Evolutionary conservation across 441 rosid genomes (phyloP).

Genomic region (Adansonia grandidieri): DNA sequence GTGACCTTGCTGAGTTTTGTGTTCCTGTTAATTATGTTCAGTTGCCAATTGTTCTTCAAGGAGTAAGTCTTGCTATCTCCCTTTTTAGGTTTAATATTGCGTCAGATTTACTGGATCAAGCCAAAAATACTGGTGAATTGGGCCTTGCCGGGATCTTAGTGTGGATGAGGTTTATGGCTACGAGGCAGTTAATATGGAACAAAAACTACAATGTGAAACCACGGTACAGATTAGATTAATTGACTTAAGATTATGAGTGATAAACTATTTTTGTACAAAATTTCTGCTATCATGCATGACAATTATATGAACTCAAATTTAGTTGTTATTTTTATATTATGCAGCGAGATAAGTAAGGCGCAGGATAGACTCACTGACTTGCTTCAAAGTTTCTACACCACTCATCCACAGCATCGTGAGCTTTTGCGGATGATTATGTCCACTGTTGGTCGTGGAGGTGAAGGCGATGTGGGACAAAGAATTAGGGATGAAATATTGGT

Average conservation of each 20-base stretch:
- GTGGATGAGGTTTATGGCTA: slow-evolving; percentile 99
- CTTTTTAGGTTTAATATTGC: slow-evolving; percentile 83
- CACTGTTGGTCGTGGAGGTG: slow-evolving; percentile 97
- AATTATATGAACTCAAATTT: not conserved
- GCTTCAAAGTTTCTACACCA: slow-evolving; percentile 67
- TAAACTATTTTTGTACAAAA: slow-evolving; percentile 1
- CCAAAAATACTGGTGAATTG: slow-evolving; percentile 74
- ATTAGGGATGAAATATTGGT: slow-evolving; percentile 98
- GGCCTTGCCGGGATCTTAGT: slow-evolving; percentile 93
- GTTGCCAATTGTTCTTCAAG: slow-evolving; percentile 23
- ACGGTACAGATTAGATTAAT: slow-evolving; percentile 53
- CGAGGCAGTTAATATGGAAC: slow-evolving; percentile 97
- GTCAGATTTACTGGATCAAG: slow-evolving; percentile 81
- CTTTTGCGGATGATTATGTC: slow-evolving; percentile 87
- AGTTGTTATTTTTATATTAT: slow-evolving; percentile 28
- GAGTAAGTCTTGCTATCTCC: slow-evolving; percentile 22
- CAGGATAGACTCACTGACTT: slow-evolving; percentile 91
- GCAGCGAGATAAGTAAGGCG: slow-evolving; percentile 95
- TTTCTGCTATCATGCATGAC: slow-evolving; percentile 18
- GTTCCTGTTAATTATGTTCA: slow-evolving; percentile 10
- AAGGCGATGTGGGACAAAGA: slow-evolving; percentile 98
- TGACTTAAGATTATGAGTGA: not conserved
- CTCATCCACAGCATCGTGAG: slow-evolving; percentile 72
- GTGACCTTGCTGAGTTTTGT: not conserved
- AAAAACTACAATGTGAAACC: slow-evolving; percentile 99